These are phyloP conservation scores for Trichoderma guizhouense DNA, from an alignment of 2,329 filamentous ascomycete genomes.

Conservation along the genomic window DNA sequence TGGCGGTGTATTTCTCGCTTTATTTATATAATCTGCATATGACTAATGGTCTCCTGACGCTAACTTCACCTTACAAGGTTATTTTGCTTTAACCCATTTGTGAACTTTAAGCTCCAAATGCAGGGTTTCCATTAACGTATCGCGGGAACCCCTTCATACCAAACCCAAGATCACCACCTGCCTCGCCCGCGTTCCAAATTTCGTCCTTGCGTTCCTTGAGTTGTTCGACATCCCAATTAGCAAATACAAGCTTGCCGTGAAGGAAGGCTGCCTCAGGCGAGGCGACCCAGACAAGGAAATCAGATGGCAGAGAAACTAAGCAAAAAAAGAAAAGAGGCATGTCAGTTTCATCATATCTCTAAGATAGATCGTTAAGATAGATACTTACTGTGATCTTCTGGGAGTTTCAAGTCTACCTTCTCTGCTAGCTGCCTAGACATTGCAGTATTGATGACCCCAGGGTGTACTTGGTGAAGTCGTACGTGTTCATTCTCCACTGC, in stretches of 20 bases:
- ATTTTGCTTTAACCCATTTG: neutral
- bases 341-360: neutral
- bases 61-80: neutral
- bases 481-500: neutral
- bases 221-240: neutral
- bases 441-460: neutral
- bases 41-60: too few relatives aligned
- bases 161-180: neutral
- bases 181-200: neutral
- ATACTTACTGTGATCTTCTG: neutral
- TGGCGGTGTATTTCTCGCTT: neutral
- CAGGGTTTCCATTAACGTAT: neutral
- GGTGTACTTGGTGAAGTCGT: neutral
- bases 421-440: neutral
- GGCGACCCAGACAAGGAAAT: neutral
- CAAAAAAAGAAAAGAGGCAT: neutral
- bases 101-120: too few relatives aligned
- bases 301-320: neutral
- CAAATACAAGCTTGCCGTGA: neutral
- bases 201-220: neutral
- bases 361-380: neutral
- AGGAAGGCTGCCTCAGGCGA: neutral
- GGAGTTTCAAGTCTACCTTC: neutral
- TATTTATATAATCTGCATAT: neutral
- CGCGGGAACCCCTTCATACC: neutral